These are phyloP conservation scores for Metschnikowia corniflorae DNA, from an alignment of 805 yeast species.

Conservation along the genomic window DNA sequence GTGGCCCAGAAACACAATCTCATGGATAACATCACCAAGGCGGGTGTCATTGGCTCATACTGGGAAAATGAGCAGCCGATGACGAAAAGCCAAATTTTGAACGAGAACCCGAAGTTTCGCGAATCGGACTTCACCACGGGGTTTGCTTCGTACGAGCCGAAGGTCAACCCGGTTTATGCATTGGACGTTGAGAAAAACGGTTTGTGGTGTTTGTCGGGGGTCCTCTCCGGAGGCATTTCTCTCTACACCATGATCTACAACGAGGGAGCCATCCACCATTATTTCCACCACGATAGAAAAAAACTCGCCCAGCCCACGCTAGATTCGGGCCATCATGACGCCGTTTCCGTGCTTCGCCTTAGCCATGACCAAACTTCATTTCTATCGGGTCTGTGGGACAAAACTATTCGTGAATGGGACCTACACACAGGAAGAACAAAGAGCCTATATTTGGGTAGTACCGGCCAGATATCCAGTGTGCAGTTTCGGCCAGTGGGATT, in stretches of 20 bases:
- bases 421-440: conserved; percentile 61
- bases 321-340: conserved; percentile 54
- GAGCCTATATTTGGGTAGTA: conserved; percentile 49
- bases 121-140: conserved; percentile 35
- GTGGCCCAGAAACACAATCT: conserved; percentile 87
- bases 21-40: conserved; percentile 79
- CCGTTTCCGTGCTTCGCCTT: conserved; percentile 70
- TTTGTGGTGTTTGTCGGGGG: conserved; percentile 80
- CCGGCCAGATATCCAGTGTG: conserved; percentile 77
- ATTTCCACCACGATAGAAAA: conserved; percentile 46
- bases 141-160: conserved; percentile 49
- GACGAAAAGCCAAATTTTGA: conserved; percentile 38
- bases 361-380: conserved; percentile 60
- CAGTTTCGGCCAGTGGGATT: conserved; percentile 65
- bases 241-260: conserved; percentile 76
- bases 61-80: conserved; percentile 97
- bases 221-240: conserved; percentile 80
- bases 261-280: conserved; percentile 80
- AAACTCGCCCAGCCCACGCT: conserved; percentile 20
- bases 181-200: conserved; percentile 81
- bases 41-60: conserved; percentile 77
- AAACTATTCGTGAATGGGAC: conserved; percentile 78
- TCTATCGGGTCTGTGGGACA: conserved; percentile 91
- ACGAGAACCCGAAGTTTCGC: conserved; percentile 36
- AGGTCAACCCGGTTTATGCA: conserved; percentile 81